Percentiles rank a stretch among this genome's conserved stretches.
These are phyloP conservation scores for Durotheca rogersii DNA, from an alignment of 495 filamentous ascomycete genomes.

Conservation along the genomic window DNA sequence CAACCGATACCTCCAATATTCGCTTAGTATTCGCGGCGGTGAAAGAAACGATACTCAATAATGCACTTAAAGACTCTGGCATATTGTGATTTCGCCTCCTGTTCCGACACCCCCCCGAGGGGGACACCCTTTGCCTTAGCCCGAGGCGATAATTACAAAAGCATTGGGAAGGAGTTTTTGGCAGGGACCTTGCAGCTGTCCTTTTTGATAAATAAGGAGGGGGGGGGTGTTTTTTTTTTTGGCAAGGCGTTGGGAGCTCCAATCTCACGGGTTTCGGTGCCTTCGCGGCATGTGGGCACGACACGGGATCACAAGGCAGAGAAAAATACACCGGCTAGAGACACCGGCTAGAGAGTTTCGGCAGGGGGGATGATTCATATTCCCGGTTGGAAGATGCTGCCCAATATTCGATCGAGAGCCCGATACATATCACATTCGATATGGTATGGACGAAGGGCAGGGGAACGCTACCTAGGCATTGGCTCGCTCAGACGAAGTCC, in stretches of 20 bases:
- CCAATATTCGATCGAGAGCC: slow-evolving; percentile 12
- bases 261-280: slow-evolving; percentile 22
- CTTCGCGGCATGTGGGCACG: slow-evolving; percentile 30
- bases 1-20: slow-evolving; percentile 97
- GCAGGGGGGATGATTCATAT: slow-evolving; percentile 21
- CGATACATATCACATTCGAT: slow-evolving; percentile 17
- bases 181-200: slow-evolving; percentile 23
- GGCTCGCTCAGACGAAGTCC: slow-evolving; percentile 6
- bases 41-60: slow-evolving; percentile 98
- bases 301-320: slow-evolving; percentile 21
- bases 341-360: slow-evolving; percentile 9
- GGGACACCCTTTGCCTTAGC: not conserved
- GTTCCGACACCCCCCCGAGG: slow-evolving; percentile 1
- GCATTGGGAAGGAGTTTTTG: slow-evolving; percentile 38
- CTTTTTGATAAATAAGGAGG: no score
- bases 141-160: slow-evolving; percentile 21
- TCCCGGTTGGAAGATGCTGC: slow-evolving; percentile 19
- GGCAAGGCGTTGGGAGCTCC: slow-evolving; percentile 34
- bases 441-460: slow-evolving; percentile 15
- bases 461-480: slow-evolving; percentile 5
- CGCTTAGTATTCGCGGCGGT: slow-evolving; percentile 96
- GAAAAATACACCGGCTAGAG: slow-evolving; percentile 7
- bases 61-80: slow-evolving; percentile 95
- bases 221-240: slow-evolving; percentile 16
- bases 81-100: slow-evolving; percentile 67